Evolutionary conservation across 1,284 basidiomycete species (phyloP).

Genomic region (Sporisorium sorghi): DNA sequence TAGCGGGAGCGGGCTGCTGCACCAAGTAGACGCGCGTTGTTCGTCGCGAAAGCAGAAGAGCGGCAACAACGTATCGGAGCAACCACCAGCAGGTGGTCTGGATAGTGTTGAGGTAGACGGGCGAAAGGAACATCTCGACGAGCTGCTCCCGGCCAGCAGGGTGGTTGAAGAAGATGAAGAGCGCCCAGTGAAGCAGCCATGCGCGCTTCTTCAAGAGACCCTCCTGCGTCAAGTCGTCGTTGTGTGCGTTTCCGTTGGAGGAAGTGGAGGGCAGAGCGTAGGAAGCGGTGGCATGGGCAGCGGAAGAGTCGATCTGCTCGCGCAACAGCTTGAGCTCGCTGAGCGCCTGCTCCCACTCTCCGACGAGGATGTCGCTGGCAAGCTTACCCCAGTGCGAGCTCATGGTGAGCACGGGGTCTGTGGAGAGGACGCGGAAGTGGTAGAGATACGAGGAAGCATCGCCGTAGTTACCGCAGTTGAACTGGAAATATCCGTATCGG

Average conservation of each 20-base stretch:
- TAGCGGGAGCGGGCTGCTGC: conserved; percentile 48
- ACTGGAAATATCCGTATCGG: conserved; percentile 98
- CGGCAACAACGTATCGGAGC: conserved; percentile 91
- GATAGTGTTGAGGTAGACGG: conserved; percentile 96
- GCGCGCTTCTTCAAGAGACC: conserved; percentile 89
- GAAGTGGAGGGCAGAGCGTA: conserved; percentile 48
- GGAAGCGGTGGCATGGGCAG: conserved; percentile 44
- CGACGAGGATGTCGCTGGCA: conserved; percentile 92
- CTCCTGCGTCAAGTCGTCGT: conserved; percentile 70
- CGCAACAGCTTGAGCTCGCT: conserved; percentile 93
- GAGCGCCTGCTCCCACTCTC: conserved; percentile 92
- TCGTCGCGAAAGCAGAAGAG: conserved; percentile 90
- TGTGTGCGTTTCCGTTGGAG: conserved; percentile 34
- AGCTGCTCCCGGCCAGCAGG: conserved; percentile 89
- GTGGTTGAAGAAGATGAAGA: conserved; percentile 99
- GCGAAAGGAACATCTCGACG: conserved; percentile 94
- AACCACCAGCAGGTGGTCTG: conserved; percentile 96
- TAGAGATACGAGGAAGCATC: conserved; percentile 97
- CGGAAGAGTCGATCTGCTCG: conserved; percentile 82
- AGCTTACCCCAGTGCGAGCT: conserved; percentile 99
- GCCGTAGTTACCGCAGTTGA: conserved; percentile 94
- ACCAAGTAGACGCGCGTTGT: conserved; percentile 64
- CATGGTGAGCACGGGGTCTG: conserved; percentile 87
- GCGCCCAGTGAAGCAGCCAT: conserved; percentile 97
- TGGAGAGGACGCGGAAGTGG: conserved; percentile 97